Evolutionary conservation across 2,329 filamentous ascomycete species (phyloP).

Genomic region (Exophiala sp.): DNA sequence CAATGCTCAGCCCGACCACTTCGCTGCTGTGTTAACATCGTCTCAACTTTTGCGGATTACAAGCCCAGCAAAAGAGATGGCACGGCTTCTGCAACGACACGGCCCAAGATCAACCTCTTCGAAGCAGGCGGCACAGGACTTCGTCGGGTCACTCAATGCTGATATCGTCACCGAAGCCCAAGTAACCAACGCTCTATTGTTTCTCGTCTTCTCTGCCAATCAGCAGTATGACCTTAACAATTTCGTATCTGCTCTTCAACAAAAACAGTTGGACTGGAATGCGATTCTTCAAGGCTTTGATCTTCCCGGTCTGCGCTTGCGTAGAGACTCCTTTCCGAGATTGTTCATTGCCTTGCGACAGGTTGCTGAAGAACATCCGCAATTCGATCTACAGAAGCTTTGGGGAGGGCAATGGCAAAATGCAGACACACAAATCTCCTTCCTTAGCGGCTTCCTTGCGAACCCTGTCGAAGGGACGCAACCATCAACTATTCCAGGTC

Average conservation of each 20-base stretch:
- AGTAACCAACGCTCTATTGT: constrained; percentile 75
- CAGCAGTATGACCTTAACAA: constrained; percentile 65
- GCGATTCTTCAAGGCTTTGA: constrained; percentile 78
- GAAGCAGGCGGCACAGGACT: constrained; percentile 64
- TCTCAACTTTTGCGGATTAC: constrained; percentile 46
- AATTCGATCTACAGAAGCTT: constrained; percentile 78
- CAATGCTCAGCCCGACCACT: constrained; percentile 35
- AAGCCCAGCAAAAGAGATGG: constrained; percentile 45
- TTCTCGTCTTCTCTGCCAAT: constrained; percentile 60
- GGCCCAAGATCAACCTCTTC: constrained; percentile 73
- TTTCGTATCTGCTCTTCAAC: constrained; percentile 57
- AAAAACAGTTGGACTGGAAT: constrained; percentile 60
- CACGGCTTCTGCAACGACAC: constrained; percentile 65
- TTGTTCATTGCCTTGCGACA: constrained; percentile 76
- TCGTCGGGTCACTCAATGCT: constrained; percentile 54
- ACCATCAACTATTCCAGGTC: constrained; percentile 75
- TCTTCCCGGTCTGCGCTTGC: constrained; percentile 70
- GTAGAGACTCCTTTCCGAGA: constrained; percentile 73
- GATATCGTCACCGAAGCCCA: constrained; percentile 75
- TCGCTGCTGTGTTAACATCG: constrained; percentile 41
- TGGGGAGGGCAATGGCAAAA: constrained; percentile 90
- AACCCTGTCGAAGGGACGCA: constrained; percentile 73
- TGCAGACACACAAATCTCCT: constrained; percentile 85
- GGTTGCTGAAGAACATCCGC: constrained; percentile 59
- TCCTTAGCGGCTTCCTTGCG: constrained; percentile 81